Base-by-base conservation (phyloP, 768 basidiomycete genomes). In the Leucosporidium scottii region DNA sequence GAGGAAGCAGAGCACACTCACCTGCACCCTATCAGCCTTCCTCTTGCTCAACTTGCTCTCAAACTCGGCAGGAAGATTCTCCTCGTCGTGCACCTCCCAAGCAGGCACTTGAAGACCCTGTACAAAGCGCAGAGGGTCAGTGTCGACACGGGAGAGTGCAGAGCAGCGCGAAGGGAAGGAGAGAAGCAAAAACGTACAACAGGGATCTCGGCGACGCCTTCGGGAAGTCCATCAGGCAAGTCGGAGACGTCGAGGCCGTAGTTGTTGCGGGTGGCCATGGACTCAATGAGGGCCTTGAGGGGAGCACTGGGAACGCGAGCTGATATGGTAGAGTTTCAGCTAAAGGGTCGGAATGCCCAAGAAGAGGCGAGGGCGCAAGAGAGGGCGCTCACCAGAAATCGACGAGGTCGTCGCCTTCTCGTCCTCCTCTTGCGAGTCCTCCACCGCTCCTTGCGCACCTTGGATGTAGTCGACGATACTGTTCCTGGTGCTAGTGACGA, bases 1-100 rank as follows among this genome's bases (percentile, higher is more conserved):
- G n/a, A 56, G 51, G 34, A 34, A 54, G 9, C n/a, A 27, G 27
- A 51, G 47, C 49, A 34, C 28, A 57, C 83, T 58, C 59, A 86
- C 90, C 81, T 86, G 85, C 23, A 81, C 70, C 66, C 91, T 82
- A 71, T 93, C 91, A 28, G 81, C 79, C 13, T 82, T 78, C 74
- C 91, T 82, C 13, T 75, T 77, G 60, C 86, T 84, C 0, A 83
- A 84, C 75, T 84, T 89, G 69, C 87, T 85, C 69, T 81, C 80
- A 18, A 82, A 82, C 74, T 83, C 85, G 75, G 84, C 86, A 0
- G 89, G 88, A 39, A 92, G 76, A 84, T 86, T 87, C 69, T 82
- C 81, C 25, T 81, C 72, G 4, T 84, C 82, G 73, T 84, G 85
- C 17, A 89, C 86, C 76, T 94, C 92, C 92, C 91, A 94, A 61